These are phyloP conservation scores for Hygrocybe punicea DNA, from an alignment of 768 basidiomycete genomes.

Conservation along the genomic window DNA sequence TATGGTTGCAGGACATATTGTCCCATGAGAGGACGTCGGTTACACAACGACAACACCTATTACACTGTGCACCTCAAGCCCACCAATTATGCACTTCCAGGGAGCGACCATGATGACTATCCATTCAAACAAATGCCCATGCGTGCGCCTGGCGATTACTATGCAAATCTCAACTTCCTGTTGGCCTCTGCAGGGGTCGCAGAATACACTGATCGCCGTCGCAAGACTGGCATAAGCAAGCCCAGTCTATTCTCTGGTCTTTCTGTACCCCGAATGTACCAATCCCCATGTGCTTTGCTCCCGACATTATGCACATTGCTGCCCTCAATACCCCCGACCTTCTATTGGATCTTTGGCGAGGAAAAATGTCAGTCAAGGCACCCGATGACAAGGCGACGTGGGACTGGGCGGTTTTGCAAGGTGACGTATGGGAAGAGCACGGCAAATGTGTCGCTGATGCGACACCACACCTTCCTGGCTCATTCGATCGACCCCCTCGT, in stretches of 20 bases:
- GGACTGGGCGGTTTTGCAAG: conserved; percentile 28
- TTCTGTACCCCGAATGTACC: conserved; percentile 36
- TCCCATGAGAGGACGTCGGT: conserved; percentile 28
- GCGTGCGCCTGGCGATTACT: neutral
- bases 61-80: conserved; percentile 31
- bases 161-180: neutral
- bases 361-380: conserved; percentile 17
- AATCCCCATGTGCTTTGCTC: conserved; percentile 10
- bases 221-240: conserved; percentile 35
- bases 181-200: conserved; percentile 27
- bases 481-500: conserved; percentile 23
- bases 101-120: conserved; percentile 23
- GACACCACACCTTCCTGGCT: neutral
- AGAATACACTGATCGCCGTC: conserved; percentile 23
- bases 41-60: conserved; percentile 29
- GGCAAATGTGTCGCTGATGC: conserved; percentile 12
- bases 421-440: conserved; percentile 17
- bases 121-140: neutral
- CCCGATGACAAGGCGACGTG: conserved; percentile 24
- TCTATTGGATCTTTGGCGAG: conserved; percentile 9
- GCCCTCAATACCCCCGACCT: conserved; percentile 38
- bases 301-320: conserved; percentile 44
- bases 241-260: conserved; percentile 40
- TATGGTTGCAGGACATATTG: conserved; percentile 28
- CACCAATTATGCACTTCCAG: conserved; percentile 16